Base-by-base conservation (phyloP, 768 basidiomycete species). In the Rhizopogon salebrosus region DNA sequence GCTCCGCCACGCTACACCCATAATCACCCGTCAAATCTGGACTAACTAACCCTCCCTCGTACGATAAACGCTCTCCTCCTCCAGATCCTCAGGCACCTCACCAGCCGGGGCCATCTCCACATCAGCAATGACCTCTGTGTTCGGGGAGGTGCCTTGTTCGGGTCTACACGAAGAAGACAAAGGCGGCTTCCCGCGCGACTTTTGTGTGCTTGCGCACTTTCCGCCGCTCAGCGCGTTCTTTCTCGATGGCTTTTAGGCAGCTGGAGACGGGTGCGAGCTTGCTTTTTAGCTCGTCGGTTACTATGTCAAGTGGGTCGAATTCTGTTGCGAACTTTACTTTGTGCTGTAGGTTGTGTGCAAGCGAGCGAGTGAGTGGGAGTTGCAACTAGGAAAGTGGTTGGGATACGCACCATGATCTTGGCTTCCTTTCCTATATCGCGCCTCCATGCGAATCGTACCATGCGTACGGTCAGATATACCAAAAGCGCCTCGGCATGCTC, bases 381-480 rank as follows among this genome's bases (percentile, higher is more conserved):
- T n/a, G n/a, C n/a, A n/a, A n/a, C n/a, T n/a, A n/a, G n/a, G n/a
- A n/a, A n/a, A n/a, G n/a, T n/a, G n/a, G n/a, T n/a, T n/a, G n/a
- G n/a, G n/a, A 52, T 26, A 60, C 72, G 40, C 55, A 89, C 89
- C 95, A 99, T 93, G 66, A 98, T 95, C 73, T 99, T 98, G 2
- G 95, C 85, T 65, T 98, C 98, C 75, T 87, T 92, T 48, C 70
- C 71, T 54, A 98, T 94, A 59, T 98, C 97, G 35, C 81, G 76
- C 54, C 92, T 76, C 97, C 97, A 99, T 51, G 85, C 87, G 68
- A 98, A 99, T 42, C 97, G 89, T 11, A 95, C 94, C 88, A 98
- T 91, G 61, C 98, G 93, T 4, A 98, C 82, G 5, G 87, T 85
- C 20, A 97, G 79, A 62, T 90, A 95, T n/a, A n/a, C n/a, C n/a